Base-by-base conservation (phyloP, 1,139 yeast genomes). In the Nakaseomyces bracarensis region DNA sequence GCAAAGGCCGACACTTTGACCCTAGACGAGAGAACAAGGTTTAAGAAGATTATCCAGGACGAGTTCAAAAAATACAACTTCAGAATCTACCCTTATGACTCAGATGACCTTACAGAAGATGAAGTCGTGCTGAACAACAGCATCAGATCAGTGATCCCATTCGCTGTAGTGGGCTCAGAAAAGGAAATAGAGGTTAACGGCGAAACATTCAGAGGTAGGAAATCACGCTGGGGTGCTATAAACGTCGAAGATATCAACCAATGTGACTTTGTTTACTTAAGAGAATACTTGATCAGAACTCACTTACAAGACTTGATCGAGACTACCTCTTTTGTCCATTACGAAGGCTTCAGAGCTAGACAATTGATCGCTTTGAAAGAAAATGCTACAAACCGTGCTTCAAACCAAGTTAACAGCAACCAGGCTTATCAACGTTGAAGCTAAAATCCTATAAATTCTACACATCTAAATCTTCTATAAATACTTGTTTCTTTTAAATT, bases 291-390 rank as follows among this genome's bases (percentile, higher is more conserved):
- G 61, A 85, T 95, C 43, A 79, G 96, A 68, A 89, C 97, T 22
- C 96, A 91, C 64, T 72, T 91, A 58, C 97, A 87, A 66, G 98
- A 91, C 64, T 77, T 91, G 63, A 91, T 91, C 59, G 98, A 91
- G 64, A 79, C 96, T 14, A 91, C 98, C 4, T 71, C 95, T 4
- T 73, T 79, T 55, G 75, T 81, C 45, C 98, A 91, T 64, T 91
- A 91, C 65, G 98, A 91, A 69, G 74, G 81, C 44, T 91, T 89
- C 70, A 81, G 98, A 67, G 74, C 95, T 23, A 86, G 89, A 67
- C 98, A 91, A 67, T 77, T 91, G 65, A 79, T 87, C 49, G 95
- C 96, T 11, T 74, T 91, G 65, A 91, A 91, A 68, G 97, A 91
- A 66, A 85, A 82, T 61, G 87, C 93, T 9, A 55, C 47, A 35